phyloP scores from a whole-genome alignment of 2,329 filamentous ascomycete genomes.

The Hypoxylon rubiginosum region DNA sequence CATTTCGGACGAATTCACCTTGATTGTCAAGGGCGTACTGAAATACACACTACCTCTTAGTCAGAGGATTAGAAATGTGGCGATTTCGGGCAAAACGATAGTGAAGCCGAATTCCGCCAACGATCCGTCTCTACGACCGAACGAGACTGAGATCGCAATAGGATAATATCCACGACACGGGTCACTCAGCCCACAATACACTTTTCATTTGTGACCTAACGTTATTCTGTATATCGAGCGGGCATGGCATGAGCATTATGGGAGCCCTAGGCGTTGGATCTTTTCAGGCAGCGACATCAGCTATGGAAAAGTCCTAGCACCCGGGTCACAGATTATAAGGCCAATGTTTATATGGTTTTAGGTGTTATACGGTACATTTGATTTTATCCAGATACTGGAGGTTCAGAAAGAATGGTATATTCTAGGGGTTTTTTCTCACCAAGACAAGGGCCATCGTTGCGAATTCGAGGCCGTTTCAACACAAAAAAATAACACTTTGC shows the following conservation, averaged over 20 bases:
- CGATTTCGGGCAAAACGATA: slow-evolving; percentile 70
- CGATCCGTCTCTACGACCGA: slow-evolving; percentile 60
- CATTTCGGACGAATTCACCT: slow-evolving; percentile 89
- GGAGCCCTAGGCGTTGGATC: slow-evolving; percentile 53
- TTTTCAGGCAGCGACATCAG: slow-evolving; percentile 21
- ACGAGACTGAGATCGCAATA: slow-evolving; percentile 54
- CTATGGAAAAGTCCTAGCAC: slow-evolving; percentile 12
- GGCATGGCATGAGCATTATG: slow-evolving; percentile 53
- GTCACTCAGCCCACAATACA: slow-evolving; percentile 43
- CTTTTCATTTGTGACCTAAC: slow-evolving; percentile 47
- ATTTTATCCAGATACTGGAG: slow-evolving; percentile 21
- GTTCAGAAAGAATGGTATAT: slow-evolving; percentile 29
- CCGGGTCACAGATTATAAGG: slow-evolving; percentile 25
- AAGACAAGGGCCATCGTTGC: slow-evolving; percentile 28
- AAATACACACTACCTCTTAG: slow-evolving; percentile 81
- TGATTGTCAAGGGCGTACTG: slow-evolving; percentile 91
- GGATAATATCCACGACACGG: slow-evolving; percentile 41
- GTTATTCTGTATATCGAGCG: slow-evolving; percentile 56
- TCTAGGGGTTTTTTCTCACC: slow-evolving; percentile 10
- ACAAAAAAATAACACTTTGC: slow-evolving; percentile 41
- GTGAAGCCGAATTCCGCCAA: slow-evolving; percentile 75
- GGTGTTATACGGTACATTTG: slow-evolving; percentile 21
- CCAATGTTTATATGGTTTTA: slow-evolving; percentile 30
- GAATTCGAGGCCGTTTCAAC: slow-evolving; percentile 11
- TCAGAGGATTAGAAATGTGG: slow-evolving; percentile 69